Evolutionary conservation across 164 flowering plant genomes (phyloP).

Genomic region (Kalanchoe fedtschenkoi): DNA sequence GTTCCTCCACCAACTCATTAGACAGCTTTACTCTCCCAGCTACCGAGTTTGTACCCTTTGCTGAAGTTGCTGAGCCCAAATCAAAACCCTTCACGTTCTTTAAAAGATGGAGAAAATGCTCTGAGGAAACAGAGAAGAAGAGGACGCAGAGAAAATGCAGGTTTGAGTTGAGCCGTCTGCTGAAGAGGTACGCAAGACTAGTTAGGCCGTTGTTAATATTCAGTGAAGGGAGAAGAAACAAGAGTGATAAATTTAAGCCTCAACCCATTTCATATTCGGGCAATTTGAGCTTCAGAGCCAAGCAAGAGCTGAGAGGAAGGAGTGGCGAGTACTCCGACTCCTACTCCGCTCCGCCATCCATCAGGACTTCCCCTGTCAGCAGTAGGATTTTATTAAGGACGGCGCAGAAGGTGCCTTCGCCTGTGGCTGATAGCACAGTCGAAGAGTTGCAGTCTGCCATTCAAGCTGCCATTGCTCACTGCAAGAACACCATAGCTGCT

Average conservation of each 20-base stretch:
- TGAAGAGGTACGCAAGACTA: conserved; percentile 54
- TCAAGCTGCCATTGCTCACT: conserved; percentile 95
- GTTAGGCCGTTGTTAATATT: conserved; percentile 43
- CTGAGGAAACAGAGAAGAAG: conserved; percentile 16
- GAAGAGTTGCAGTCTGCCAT: conserved; percentile 92
- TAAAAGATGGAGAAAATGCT: conserved; percentile 32
- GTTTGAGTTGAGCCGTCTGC: conserved; percentile 31
- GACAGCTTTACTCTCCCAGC: conserved; percentile 55
- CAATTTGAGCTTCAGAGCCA: conserved; percentile 7
- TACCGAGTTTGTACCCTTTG: conserved; percentile 18
- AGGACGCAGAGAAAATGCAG: conserved; percentile 24
- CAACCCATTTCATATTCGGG: conserved; percentile 59
- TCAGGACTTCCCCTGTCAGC: conserved; percentile 69
- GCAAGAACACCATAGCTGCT: conserved; percentile 69
- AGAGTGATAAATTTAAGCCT: conserved; percentile 12
- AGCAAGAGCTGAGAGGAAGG: conserved; percentile 10
- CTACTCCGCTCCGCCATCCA: conserved; percentile 83
- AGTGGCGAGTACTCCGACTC: conserved; percentile 29
- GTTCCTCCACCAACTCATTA: conserved; percentile 55
- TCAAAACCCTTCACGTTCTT: conserved; percentile 54
- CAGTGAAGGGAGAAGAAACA: conserved; percentile 35
- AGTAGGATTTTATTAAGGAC: conserved; percentile 54
- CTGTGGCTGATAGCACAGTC: conserved; percentile 62
- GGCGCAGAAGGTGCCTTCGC: conserved; percentile 15
- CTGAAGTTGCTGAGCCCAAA: conserved; percentile 18